phyloP scores from a whole-genome alignment of 1,284 basidiomycete species.

The Marasmius tenuissimus region DNA sequence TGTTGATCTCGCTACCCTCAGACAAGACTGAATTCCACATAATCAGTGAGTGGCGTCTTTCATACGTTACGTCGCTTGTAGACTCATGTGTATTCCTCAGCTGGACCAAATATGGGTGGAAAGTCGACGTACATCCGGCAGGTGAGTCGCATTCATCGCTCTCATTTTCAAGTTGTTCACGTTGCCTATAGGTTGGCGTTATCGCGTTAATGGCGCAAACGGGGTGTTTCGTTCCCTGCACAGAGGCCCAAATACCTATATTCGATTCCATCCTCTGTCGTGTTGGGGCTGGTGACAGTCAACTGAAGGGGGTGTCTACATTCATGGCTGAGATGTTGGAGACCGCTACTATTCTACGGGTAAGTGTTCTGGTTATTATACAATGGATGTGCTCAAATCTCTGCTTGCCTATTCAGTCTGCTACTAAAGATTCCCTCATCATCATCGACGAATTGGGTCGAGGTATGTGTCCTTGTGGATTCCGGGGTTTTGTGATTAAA shows the following conservation, averaged over 20 bases:
- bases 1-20: conserved; percentile 18
- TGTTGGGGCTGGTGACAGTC: conserved; percentile 97
- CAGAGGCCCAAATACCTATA: conserved; percentile 82
- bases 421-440: conserved; percentile 90
- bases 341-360: conserved; percentile 93
- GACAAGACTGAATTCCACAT: conserved; percentile 85
- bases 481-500: not conserved
- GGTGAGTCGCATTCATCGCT: conserved; percentile 53
- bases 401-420: conserved; percentile 55
- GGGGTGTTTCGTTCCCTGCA: conserved; percentile 94
- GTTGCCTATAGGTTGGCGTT: conserved; percentile 70
- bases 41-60: conserved; percentile 57
- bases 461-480: conserved; percentile 44
- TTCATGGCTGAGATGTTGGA: conserved; percentile 99
- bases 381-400: conserved; percentile 5
- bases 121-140: conserved; percentile 93
- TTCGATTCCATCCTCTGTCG: conserved; percentile 97
- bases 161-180: not conserved
- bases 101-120: conserved; percentile 96
- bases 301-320: conserved; percentile 96
- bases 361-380: conserved; percentile 32
- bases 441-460: conserved; percentile 98
- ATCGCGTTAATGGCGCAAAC: conserved; percentile 95
- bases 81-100: conserved; percentile 32
- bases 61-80: not conserved